phyloP scores from a whole-genome alignment of 2,329 filamentous ascomycete genomes.

The Talaromyces verruculosus region DNA sequence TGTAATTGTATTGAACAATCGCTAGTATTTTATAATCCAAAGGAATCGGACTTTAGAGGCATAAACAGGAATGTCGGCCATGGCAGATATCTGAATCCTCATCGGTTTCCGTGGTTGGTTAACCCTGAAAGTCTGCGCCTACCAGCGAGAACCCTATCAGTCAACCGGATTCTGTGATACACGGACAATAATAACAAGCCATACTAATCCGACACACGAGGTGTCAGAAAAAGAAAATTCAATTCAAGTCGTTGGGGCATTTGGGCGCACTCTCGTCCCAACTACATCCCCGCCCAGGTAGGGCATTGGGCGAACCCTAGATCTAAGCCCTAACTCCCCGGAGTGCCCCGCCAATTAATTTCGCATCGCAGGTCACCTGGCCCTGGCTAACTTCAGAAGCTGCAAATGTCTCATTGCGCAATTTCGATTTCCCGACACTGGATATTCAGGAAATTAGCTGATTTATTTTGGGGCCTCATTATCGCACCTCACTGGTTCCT shows the following conservation, averaged over 20 bases:
- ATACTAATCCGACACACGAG: not conserved
- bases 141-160: not conserved
- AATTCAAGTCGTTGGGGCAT: not conserved
- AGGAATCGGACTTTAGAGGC: not conserved
- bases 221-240: not conserved
- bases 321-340: conserved; percentile 5
- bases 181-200: not conserved
- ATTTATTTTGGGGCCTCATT: not conserved
- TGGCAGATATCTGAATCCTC: not conserved
- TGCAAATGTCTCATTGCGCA: not conserved
- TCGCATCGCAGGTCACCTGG: not conserved
- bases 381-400: not conserved
- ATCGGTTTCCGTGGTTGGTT: not conserved
- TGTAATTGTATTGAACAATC: not conserved
- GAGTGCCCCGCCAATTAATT: not conserved
- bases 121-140: not conserved
- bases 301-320: not conserved
- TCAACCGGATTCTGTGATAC: too few relatives aligned
- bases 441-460: not conserved
- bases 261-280: not conserved
- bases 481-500: not conserved
- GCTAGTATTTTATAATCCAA: not conserved
- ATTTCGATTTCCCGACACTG: not conserved
- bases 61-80: not conserved
- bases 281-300: not conserved